A percentile compares a stretch with the other conserved stretches of the same genome.
Evolutionary conservation across 2,329 filamentous ascomycete genomes (phyloP).

Genomic region (Fonsecaea nubica): DNA sequence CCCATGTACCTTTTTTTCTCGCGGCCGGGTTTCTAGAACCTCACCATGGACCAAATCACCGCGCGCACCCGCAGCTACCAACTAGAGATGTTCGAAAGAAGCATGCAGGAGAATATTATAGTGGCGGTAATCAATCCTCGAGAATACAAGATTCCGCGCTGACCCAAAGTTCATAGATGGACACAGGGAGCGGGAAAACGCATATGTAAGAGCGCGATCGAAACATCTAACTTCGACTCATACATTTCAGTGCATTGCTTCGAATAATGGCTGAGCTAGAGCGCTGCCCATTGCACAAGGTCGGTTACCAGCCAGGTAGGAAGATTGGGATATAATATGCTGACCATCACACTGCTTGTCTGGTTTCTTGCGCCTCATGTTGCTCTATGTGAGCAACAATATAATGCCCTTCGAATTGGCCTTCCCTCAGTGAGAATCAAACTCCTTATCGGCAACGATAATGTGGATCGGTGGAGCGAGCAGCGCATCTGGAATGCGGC

Average conservation of each 20-base stretch:
- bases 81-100: constrained; percentile 1
- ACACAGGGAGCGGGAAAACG: neutral
- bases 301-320: neutral
- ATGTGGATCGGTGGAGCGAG: neutral
- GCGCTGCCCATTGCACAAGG: neutral
- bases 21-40: neutral
- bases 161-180: neutral
- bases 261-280: constrained; percentile 2
- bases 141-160: neutral
- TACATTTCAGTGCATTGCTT: neutral
- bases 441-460: neutral
- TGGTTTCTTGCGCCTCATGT: neutral
- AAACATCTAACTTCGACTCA: neutral
- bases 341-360: neutral
- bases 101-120: neutral
- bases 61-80: neutral
- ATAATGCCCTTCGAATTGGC: neutral
- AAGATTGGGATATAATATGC: neutral
- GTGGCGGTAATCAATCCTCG: neutral
- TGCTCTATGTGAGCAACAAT: neutral
- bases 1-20: neutral
- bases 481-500: neutral
- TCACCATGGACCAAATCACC: neutral
- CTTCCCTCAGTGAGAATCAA: neutral
- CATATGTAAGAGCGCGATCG: neutral